Percentiles rank a stretch among this genome's conserved stretches.
These are phyloP conservation scores for Neophaeococcomyces mojaviensis DNA, from an alignment of 2,329 filamentous ascomycete genomes.

Conservation along the genomic window DNA sequence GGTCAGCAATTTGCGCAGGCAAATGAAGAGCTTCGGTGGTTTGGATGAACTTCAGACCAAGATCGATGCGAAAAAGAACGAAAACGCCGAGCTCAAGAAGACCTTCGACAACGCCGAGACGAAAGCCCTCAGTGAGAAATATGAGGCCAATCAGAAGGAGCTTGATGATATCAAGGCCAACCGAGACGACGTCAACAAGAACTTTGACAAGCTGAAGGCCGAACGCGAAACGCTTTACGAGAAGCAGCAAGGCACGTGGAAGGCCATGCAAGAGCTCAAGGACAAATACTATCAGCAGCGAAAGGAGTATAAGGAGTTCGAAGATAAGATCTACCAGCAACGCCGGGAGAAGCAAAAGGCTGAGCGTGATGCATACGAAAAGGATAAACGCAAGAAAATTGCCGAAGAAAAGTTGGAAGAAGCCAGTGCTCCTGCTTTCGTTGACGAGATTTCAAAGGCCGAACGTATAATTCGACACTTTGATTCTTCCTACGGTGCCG, in stretches of 20 bases:
- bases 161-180: slow-evolving; percentile 84
- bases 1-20: slow-evolving; percentile 74
- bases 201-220: slow-evolving; percentile 73
- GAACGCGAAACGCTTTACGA: slow-evolving; percentile 76
- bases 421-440: slow-evolving; percentile 67
- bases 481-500: slow-evolving; percentile 69
- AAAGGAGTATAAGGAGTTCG: slow-evolving; percentile 75
- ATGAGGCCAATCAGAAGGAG: slow-evolving; percentile 77
- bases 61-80: slow-evolving; percentile 78
- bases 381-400: slow-evolving; percentile 44
- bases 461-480: slow-evolving; percentile 86
- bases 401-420: slow-evolving; percentile 48
- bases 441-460: slow-evolving; percentile 84
- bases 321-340: slow-evolving; percentile 72
- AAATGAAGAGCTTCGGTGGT: slow-evolving; percentile 80
- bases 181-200: slow-evolving; percentile 86
- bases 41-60: slow-evolving; percentile 80
- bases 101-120: slow-evolving; percentile 83
- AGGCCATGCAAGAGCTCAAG: slow-evolving; percentile 76
- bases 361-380: slow-evolving; percentile 57
- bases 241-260: slow-evolving; percentile 80
- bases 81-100: slow-evolving; percentile 85
- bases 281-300: slow-evolving; percentile 77
- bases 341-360: slow-evolving; percentile 69
- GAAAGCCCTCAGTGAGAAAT: slow-evolving; percentile 79